A percentile compares a stretch with the other conserved stretches of the same genome.
These are phyloP conservation scores for Oxyria digyna DNA, from an alignment of 148 eudicot genomes.

Conservation along the genomic window DNA sequence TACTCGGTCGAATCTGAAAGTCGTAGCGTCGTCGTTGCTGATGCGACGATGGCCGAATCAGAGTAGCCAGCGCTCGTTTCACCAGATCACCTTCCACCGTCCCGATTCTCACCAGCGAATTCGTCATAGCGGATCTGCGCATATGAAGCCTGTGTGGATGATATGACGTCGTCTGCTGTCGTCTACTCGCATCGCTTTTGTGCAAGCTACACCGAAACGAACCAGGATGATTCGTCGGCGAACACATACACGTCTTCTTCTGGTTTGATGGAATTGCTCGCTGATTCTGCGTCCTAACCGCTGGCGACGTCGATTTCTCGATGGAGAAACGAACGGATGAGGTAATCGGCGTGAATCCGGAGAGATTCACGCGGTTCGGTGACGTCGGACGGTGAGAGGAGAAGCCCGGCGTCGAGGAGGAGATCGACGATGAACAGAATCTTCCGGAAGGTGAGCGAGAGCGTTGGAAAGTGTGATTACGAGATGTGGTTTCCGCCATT, in stretches of 20 bases:
- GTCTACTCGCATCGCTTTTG: conserved; percentile 13
- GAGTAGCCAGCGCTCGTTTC: conserved; percentile 34
- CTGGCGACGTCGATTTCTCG: conserved; percentile 21
- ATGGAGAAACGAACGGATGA: conserved; percentile 20
- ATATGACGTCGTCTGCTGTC: conserved; percentile 14
- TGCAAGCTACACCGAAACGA: conserved; percentile 41
- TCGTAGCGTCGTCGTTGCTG: conserved; percentile 33
- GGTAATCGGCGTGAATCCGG: conserved; percentile 15
- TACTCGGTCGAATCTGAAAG: conserved; percentile 31
- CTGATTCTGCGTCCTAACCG: too few species aligned
- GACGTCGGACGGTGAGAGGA: conserved; percentile 24
- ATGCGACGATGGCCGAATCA: conserved; percentile 48
- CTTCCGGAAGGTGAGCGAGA: conserved; percentile 42
- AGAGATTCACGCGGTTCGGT: conserved; percentile 23
- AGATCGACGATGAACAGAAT: conserved; percentile 37
- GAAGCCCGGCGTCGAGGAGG: conserved; percentile 25
- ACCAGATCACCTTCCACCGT: conserved; percentile 55
- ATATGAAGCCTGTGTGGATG: conserved; percentile 27
- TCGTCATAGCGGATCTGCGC: conserved; percentile 48
- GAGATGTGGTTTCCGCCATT: conserved; percentile 28
- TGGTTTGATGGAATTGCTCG: not conserved
- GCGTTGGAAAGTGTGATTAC: conserved; percentile 21
- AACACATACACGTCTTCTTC: conserved; percentile 35
- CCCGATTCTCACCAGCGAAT: conserved; percentile 51
- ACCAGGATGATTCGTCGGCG: conserved; percentile 47